Evolutionary conservation across 331 rosid genomes (phyloP).

Genomic region (Phaseolus coccineus): DNA sequence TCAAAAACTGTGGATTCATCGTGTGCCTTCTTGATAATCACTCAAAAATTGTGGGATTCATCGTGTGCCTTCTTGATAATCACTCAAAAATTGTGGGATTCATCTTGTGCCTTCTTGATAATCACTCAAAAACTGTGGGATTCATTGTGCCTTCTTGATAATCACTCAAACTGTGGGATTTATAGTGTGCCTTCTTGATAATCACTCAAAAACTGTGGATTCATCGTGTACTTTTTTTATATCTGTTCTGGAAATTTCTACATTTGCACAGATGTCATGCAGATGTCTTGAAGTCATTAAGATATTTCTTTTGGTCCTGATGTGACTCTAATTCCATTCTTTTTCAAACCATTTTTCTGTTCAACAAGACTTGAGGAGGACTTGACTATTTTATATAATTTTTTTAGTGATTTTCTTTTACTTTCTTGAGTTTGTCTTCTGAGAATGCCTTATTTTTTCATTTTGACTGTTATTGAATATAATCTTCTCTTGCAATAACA

Average conservation of each 20-base stretch:
- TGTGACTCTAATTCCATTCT: conserved; percentile 16
- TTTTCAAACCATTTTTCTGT: conserved; percentile 26
- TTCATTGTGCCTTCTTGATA: too few relatives aligned
- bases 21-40: too few relatives aligned
- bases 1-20: too few relatives aligned
- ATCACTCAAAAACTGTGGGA: too few relatives aligned
- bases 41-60: too few relatives aligned
- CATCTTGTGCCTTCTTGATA: too few relatives aligned
- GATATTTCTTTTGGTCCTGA: conserved; percentile 3
- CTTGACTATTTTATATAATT: background rate
- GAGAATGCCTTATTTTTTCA: conserved; percentile 12
- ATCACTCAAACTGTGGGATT: too few relatives aligned
- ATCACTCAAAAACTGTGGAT: too few relatives aligned
- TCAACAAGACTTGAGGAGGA: background rate
- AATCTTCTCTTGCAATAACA: too few relatives aligned
- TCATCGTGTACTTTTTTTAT: background rate
- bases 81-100: too few relatives aligned
- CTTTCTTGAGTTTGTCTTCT: conserved; percentile 9
- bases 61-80: too few relatives aligned
- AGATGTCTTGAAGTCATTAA: conserved; percentile 1
- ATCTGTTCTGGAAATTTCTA: conserved; percentile 23
- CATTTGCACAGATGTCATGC: conserved; percentile 24
- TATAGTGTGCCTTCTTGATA: too few relatives aligned
- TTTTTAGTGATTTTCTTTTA: conserved; percentile 14
- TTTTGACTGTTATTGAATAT: conserved; percentile 15